These are phyloP conservation scores for Ottelia alismoides DNA, from an alignment of 106 monocot species.

Conservation along the genomic window DNA sequence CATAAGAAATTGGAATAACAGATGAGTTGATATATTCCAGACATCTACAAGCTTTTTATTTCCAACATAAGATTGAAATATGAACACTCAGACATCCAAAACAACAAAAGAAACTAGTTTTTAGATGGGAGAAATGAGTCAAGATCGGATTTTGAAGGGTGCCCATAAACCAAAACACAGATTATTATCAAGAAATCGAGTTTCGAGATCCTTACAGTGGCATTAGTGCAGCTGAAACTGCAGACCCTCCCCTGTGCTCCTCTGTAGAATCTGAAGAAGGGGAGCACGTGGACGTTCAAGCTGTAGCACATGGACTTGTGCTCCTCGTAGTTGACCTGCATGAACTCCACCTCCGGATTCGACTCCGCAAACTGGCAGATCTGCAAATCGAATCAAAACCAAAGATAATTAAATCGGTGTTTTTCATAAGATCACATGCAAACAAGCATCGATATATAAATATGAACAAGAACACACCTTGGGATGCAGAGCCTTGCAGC, in stretches of 20 bases:
- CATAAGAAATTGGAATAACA: too few species aligned
- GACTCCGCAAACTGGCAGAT: conserved; percentile 81
- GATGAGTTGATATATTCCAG: too few species aligned
- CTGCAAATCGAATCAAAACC: conserved; percentile 25
- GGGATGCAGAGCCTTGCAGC: conserved; percentile 79
- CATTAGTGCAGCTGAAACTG: conserved; percentile 97
- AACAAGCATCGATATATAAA: background rate
- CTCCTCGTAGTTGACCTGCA: conserved; percentile 82
- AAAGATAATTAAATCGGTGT: too few species aligned
- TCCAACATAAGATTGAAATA: too few species aligned
- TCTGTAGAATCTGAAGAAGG: conserved; percentile 94
- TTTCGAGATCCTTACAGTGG: conserved; percentile 62
- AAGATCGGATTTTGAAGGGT: too few species aligned
- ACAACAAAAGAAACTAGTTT: too few species aligned
- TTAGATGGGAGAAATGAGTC: too few species aligned
- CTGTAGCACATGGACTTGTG: conserved; percentile 92
- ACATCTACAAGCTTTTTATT: too few species aligned
- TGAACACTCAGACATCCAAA: too few species aligned
- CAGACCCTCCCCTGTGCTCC: conserved; percentile 82
- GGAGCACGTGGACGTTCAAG: conserved; percentile 87
- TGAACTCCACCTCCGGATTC: conserved; percentile 71
- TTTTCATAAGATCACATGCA: too few species aligned
- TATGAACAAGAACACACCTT: conserved; percentile 24
- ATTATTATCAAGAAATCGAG: too few species aligned
- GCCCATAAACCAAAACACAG: too few species aligned